These are phyloP conservation scores for Zasmidium citrigriseum DNA, from an alignment of 2,329 filamentous ascomycete species.

Conservation along the genomic window DNA sequence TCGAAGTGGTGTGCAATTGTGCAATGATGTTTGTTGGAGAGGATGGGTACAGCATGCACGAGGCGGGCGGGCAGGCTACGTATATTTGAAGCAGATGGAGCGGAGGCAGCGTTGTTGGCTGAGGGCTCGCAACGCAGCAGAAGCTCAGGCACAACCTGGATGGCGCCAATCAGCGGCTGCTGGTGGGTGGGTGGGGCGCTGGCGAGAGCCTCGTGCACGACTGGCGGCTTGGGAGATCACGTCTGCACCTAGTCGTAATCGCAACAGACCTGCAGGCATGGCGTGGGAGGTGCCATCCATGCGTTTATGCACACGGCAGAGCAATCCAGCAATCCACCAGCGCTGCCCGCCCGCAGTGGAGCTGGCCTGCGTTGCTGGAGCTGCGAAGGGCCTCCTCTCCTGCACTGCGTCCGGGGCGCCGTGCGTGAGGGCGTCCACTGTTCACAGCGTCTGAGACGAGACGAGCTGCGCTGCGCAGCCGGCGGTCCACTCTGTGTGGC, in stretches of 20 bases:
- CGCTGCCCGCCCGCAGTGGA: too few relatives aligned
- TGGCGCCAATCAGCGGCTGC: not conserved
- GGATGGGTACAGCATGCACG: constrained; percentile 5
- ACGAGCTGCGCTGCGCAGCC: too few relatives aligned
- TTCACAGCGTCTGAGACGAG: not conserved
- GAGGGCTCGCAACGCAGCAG: not conserved
- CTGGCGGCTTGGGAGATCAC: constrained; percentile 6
- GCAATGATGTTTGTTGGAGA: constrained; percentile 9
- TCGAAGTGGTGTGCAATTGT: constrained; percentile 10
- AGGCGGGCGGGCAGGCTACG: constrained; percentile 7
- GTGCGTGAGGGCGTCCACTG: too few relatives aligned
- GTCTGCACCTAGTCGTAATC: not conserved
- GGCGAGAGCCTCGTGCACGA: constrained; percentile 7
- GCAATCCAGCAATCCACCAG: not conserved
- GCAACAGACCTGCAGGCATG: not conserved
- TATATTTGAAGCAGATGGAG: constrained; percentile 8
- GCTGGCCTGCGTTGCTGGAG: too few relatives aligned
- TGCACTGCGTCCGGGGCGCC: not conserved
- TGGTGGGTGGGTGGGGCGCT: not conserved
- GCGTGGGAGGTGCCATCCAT: not conserved
- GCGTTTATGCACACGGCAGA: not conserved
- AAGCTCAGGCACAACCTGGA: constrained; percentile 11
- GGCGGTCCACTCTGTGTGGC: not conserved
- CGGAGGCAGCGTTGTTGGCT: constrained; percentile 4
- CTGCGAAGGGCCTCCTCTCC: not conserved